Percentiles rank a stretch among this genome's conserved stretches.
phyloP scores from a whole-genome alignment of 257 asterid species.

The Solanum rostratum region DNA sequence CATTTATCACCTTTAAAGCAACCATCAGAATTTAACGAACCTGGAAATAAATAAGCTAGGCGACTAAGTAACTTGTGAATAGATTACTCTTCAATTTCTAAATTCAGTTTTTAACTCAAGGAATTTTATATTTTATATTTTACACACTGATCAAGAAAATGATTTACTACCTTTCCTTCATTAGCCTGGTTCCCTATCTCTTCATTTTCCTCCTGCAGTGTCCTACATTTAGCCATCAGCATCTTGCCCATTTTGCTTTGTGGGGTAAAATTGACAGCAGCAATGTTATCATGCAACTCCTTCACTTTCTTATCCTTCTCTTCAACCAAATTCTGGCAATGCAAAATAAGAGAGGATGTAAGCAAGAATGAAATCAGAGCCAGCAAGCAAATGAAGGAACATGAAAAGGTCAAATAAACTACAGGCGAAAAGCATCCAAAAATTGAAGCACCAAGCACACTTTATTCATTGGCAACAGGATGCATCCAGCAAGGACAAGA shows the following conservation, averaged over 20 bases:
- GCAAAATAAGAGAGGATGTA: slow-evolving; percentile 1
- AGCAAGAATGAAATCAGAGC: neutral
- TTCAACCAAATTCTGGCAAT: slow-evolving; percentile 78
- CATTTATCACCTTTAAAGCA: neutral
- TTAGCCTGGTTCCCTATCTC: slow-evolving; percentile 97
- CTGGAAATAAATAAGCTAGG: neutral
- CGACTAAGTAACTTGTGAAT: neutral
- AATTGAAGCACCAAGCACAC: neutral
- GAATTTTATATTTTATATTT: neutral
- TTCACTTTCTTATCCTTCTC: slow-evolving; percentile 94
- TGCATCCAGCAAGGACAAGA: neutral
- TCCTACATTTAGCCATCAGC: slow-evolving; percentile 95
- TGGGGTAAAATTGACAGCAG: slow-evolving; percentile 88
- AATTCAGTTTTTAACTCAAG: neutral
- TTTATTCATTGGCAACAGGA: neutral
- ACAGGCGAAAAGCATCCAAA: neutral
- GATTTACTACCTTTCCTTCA: slow-evolving; percentile 82
- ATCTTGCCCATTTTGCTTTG: slow-evolving; percentile 97
- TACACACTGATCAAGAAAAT: neutral
- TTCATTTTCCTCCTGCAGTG: slow-evolving; percentile 91
- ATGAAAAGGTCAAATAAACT: neutral
- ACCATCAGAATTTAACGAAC: neutral
- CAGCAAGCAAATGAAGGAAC: neutral
- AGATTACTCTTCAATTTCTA: neutral
- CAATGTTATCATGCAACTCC: slow-evolving; percentile 84